Evolutionary conservation across 2,329 filamentous ascomycete species (phyloP).

Genomic region (Graphium sp.): DNA sequence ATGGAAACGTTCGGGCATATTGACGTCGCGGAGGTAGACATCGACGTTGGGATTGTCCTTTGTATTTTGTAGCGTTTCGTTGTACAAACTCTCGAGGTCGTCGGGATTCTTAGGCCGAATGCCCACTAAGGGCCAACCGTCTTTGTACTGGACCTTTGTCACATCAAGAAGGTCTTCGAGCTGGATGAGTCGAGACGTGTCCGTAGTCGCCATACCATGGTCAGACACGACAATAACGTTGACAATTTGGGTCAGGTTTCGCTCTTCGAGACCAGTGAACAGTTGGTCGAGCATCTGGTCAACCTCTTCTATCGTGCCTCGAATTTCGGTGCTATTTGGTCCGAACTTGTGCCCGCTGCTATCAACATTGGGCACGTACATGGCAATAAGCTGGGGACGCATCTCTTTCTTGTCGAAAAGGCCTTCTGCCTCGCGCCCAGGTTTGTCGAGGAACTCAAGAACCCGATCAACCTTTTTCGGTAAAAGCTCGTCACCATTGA

Average conservation of each 20-base stretch:
- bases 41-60: constrained; percentile 55
- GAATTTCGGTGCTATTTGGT: constrained; percentile 87
- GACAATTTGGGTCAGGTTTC: constrained; percentile 78
- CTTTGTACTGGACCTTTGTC: constrained; percentile 60
- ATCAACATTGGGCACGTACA: constrained; percentile 90
- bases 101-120: constrained; percentile 58
- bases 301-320: constrained; percentile 57
- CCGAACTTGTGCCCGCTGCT: constrained; percentile 74
- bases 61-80: constrained; percentile 11
- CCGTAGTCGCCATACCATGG: constrained; percentile 95
- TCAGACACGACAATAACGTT: constrained; percentile 95
- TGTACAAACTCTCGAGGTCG: constrained; percentile 53
- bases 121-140: constrained; percentile 89
- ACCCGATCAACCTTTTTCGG: constrained; percentile 63
- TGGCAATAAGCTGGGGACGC: constrained; percentile 80
- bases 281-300: constrained; percentile 69
- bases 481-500: constrained; percentile 61
- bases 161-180: constrained; percentile 78
- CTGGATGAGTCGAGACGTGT: constrained; percentile 64
- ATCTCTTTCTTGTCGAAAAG: constrained; percentile 21
- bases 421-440: constrained; percentile 46
- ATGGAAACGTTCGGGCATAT: constrained; percentile 89
- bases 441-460: constrained; percentile 69
- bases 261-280: constrained; percentile 56
- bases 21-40: constrained; percentile 68